Evolutionary conservation across 2,329 filamentous ascomycete genomes (phyloP).

Genomic region (Ilyonectria robusta): DNA sequence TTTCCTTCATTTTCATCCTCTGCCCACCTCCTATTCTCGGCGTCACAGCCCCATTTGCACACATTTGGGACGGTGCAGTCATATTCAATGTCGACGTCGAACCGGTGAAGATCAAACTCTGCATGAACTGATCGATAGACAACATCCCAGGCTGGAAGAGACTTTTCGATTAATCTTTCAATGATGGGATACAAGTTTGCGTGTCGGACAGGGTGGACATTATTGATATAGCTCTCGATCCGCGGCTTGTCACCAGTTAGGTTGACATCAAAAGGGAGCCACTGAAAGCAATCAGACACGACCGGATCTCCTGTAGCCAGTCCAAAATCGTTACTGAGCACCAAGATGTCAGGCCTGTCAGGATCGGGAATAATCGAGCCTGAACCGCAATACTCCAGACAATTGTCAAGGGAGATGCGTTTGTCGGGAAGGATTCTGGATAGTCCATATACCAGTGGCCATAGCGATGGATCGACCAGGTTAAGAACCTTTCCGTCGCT

Average conservation of each 20-base stretch:
- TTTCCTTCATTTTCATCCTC: background rate
- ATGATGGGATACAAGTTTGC: slow-evolving; percentile 56
- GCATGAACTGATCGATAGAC: slow-evolving; percentile 44
- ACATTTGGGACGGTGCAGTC: background rate
- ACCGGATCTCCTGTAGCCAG: background rate
- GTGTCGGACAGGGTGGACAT: slow-evolving; percentile 61
- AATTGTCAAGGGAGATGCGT: slow-evolving; percentile 54
- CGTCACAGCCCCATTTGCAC: background rate
- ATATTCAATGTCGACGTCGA: background rate
- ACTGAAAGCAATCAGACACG: slow-evolving; percentile 53
- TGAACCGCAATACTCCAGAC: slow-evolving; percentile 51
- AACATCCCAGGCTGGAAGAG: slow-evolving; percentile 63
- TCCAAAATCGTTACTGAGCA: background rate
- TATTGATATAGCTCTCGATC: slow-evolving; percentile 68
- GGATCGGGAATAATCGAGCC: slow-evolving; percentile 30
- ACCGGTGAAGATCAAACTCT: background rate
- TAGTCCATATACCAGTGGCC: slow-evolving; percentile 69
- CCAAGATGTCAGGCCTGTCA: background rate
- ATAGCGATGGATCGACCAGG: slow-evolving; percentile 75
- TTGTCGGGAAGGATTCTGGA: slow-evolving; percentile 52
- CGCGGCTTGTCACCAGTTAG: slow-evolving; percentile 53
- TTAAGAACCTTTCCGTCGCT: slow-evolving; percentile 71
- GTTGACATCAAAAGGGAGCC: slow-evolving; percentile 66
- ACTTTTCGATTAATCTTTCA: slow-evolving; percentile 56
- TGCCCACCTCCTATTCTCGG: background rate